A percentile compares a stretch with the other conserved stretches of the same genome.
phyloP scores from a whole-genome alignment of 345 rosid species.

The Eucalyptus brandiana region DNA sequence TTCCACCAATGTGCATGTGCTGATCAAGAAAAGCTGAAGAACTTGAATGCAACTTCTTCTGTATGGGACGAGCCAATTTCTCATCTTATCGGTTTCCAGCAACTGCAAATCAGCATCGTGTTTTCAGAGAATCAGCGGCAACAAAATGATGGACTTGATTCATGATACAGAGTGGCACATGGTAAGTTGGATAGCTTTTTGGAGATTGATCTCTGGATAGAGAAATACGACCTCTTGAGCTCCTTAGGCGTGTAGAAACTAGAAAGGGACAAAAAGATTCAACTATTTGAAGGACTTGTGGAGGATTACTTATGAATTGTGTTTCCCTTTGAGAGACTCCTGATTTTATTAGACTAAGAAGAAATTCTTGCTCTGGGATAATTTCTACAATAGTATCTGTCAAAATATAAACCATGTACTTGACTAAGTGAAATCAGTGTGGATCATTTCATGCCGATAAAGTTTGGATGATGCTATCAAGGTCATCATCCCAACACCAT shows the following conservation, averaged over 20 bases:
- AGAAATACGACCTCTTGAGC: background rate
- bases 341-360: background rate
- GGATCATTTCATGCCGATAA: background rate
- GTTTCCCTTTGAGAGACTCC: background rate
- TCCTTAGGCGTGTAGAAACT: background rate
- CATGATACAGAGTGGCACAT: background rate
- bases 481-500: background rate
- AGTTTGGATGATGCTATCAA: background rate
- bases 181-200: background rate
- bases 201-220: background rate
- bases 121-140: background rate
- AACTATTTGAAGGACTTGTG: background rate
- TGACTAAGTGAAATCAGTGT: background rate
- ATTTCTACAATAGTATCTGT: background rate
- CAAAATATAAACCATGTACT: background rate
- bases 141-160: background rate
- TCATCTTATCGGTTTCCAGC: background rate
- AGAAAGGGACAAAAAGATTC: background rate
- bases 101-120: background rate
- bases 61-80: background rate
- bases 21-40: background rate
- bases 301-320: background rate
- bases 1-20: background rate
- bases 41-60: background rate
- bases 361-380: rapidly evolving